Base-by-base conservation (phyloP, 2,329 filamentous ascomycete genomes). In the Pestalotiopsis sp. region DNA sequence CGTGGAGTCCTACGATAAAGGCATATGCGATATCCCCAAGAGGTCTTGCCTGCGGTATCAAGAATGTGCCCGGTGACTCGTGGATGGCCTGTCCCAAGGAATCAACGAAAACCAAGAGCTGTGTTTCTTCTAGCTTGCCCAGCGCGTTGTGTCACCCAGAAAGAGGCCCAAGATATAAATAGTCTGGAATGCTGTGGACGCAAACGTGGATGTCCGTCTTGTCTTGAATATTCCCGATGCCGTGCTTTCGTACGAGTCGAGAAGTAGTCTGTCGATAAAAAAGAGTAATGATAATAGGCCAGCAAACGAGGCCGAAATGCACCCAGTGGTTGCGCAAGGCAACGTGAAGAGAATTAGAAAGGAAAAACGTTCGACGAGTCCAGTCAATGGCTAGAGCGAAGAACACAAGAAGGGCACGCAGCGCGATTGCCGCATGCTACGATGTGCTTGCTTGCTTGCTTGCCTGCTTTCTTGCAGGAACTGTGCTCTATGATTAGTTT, bases 291-390 rank as follows among this genome's bases (percentile, higher is more conserved):
- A 73, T 70, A 61, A 59, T 3, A 61, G 52, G 67, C 56, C 70
- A 73, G 65, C 68, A 69, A 68, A 71, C 62, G 69, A 76, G 74
- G 67, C 73, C 68, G 72, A 68, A 75, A 73, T 75, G 73, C 72
- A 69, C 68, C 36, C 17, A 62, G 38, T 62, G 31, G 57, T 27
- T 62, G 59, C 59, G 59, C 65, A 67, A 67, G 57, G 31, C 20
- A n/a, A 45, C 23, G 27, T n/a, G 39, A 67, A 45, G 65, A 36
- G 31, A 36, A 36, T 36, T 36, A 36, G 31, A 61, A 66, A 49
- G 39, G 41, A 66, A 66, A 39, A 66, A 66, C 20, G 64, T 38
- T 41, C 31, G 31, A 36, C 31, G n/a, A 41, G 52, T 61, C 65
- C 36, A 61, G 25, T 41, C 25, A 14, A n/a, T 14, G 20, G 23